Conservation (phyloP, 768 basidiomycete genomes). For the Leccinum uliginosum region DNA sequence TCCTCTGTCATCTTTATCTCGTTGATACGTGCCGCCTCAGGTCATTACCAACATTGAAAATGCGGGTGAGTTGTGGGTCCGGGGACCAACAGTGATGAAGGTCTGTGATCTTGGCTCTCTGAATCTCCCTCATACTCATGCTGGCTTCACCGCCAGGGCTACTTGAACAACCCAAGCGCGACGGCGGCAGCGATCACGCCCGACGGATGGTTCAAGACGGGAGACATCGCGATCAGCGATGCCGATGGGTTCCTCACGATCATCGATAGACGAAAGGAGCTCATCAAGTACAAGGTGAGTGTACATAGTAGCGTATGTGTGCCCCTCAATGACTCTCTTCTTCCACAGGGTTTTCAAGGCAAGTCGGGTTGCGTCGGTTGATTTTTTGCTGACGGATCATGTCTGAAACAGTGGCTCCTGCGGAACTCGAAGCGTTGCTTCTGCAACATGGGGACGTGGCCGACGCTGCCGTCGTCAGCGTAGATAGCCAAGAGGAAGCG, state of each 20-base stretch:
- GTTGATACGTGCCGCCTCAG: conserved; percentile 9
- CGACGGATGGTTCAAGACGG: conserved; percentile 86
- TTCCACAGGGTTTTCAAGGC: conserved; percentile 70
- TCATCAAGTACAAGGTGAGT: conserved; percentile 68
- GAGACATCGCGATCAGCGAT: conserved; percentile 71
- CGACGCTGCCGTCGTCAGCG: conserved; percentile 79
- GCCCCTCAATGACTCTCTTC: background rate
- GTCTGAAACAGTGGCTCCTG: conserved; percentile 62
- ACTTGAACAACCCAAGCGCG: conserved; percentile 66
- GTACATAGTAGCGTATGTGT: background rate
- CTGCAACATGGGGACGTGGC: conserved; percentile 71
- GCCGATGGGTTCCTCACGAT: conserved; percentile 69
- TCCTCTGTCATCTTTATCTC: too few species aligned
- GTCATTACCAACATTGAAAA: conserved; percentile 31
- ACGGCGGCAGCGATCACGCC: conserved; percentile 64
- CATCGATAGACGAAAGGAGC: conserved; percentile 69
- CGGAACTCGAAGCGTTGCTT: conserved; percentile 77
- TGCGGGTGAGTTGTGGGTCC: conserved; percentile 78
- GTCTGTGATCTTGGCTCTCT: conserved; percentile 29
- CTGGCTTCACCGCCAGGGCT: conserved; percentile 46
- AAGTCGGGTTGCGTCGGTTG: conserved; percentile 3
- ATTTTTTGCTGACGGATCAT: background rate
- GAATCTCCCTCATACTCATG: background rate
- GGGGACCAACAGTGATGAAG: conserved; percentile 80
- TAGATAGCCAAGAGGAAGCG: conserved; percentile 59